These are phyloP conservation scores for Polytrichum formosum DNA, from an alignment of 225 moss, liverwort and hornwort species.

Conservation along the genomic window DNA sequence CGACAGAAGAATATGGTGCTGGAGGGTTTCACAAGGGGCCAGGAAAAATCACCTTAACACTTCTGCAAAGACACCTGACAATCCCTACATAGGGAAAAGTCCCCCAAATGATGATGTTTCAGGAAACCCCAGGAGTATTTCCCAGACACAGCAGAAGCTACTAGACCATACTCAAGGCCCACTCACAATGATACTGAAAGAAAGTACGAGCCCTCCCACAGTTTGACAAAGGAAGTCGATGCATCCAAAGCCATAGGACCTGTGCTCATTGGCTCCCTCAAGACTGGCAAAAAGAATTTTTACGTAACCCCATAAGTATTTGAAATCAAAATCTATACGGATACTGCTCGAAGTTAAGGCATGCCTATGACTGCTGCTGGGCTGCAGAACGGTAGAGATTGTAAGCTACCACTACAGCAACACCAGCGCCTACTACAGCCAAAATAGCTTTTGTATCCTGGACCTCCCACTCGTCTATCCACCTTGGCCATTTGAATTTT, in stretches of 20 bases:
- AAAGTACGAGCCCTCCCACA: constrained; percentile 8
- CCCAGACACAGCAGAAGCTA: too few relatives aligned
- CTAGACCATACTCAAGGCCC: too few relatives aligned
- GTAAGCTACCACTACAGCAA: constrained; percentile 56
- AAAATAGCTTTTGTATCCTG: constrained; percentile 71
- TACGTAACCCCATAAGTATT: constrained; percentile 5
- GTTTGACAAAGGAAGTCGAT: constrained; percentile 1
- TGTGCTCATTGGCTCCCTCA: constrained; percentile 18
- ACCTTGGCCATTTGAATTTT: constrained; percentile 60
- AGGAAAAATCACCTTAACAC: too few relatives aligned
- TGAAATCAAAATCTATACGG: constrained; percentile 1
- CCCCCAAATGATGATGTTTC: too few relatives aligned
- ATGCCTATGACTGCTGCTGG: constrained; percentile 22
- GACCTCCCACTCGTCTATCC: constrained; percentile 78
- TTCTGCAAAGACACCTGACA: too few relatives aligned
- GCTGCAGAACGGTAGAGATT: constrained; percentile 37
- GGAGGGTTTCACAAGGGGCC: too few relatives aligned
- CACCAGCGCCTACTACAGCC: constrained; percentile 60
- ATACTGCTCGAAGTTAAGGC: not conserved
- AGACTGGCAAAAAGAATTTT: not conserved
- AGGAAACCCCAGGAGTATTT: not conserved
- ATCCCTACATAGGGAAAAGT: too few relatives aligned
- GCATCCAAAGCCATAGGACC: constrained; percentile 7
- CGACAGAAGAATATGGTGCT: too few relatives aligned
- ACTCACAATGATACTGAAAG: too few relatives aligned